Percentiles rank a stretch among this genome's conserved stretches.
Conservation (phyloP, 148 eudicot species). For the Selenicereus undatus region DNA sequence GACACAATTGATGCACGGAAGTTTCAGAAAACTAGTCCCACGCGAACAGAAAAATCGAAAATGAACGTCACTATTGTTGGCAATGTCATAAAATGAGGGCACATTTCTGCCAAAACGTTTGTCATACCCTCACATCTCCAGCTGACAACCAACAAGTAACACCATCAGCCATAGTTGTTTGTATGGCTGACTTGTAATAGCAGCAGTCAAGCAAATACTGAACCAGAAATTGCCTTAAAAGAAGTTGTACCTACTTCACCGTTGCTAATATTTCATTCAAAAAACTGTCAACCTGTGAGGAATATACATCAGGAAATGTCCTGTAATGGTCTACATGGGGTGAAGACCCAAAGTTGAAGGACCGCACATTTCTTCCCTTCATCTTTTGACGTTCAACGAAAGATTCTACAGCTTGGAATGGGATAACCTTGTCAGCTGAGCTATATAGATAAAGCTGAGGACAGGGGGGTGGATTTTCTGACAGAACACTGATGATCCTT, state of each 20-base stretch:
- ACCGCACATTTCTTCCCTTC: conserved; percentile 52
- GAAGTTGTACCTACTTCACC: conserved; percentile 1
- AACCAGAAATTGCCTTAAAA: conserved; percentile 1
- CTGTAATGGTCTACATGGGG: conserved; percentile 96
- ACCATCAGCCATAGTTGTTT: not conserved
- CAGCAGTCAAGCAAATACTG: not conserved
- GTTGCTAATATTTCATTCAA: conserved; percentile 40
- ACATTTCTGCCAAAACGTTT: not conserved
- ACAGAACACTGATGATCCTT: conserved; percentile 42
- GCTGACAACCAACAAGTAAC: not conserved
- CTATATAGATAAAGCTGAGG: conserved; percentile 97
- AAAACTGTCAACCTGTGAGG: conserved; percentile 52
- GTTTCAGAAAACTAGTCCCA: no score
- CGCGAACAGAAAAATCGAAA: not conserved
- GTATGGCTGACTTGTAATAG: not conserved
- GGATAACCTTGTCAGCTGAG: conserved; percentile 81
- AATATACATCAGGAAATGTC: conserved; percentile 61
- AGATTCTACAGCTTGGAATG: conserved; percentile 52
- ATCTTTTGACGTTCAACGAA: conserved; percentile 68
- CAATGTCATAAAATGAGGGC: not conserved
- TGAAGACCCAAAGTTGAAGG: conserved; percentile 64
- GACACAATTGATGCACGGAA: not conserved
- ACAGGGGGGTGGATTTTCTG: conserved; percentile 59
- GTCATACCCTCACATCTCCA: not conserved
- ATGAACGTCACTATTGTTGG: not conserved